These are phyloP conservation scores for Aspergillus arachidicola DNA, from an alignment of 2,329 filamentous ascomycete species.

Conservation along the genomic window DNA sequence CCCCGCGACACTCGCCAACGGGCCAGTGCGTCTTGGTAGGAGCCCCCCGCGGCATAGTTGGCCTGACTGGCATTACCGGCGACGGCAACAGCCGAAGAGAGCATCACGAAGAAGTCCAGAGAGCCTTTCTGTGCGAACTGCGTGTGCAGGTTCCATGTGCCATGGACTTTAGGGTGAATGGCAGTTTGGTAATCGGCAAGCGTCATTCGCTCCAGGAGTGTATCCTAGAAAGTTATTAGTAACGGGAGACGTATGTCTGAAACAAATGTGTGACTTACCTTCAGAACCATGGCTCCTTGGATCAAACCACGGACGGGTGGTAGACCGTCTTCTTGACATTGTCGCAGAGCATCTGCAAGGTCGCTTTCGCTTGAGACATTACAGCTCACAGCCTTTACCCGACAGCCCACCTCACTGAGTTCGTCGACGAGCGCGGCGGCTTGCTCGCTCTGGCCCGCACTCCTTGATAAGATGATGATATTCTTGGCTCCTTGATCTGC, in stretches of 20 bases:
- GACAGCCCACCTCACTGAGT: slow-evolving; percentile 15
- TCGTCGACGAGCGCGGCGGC: slow-evolving; percentile 44
- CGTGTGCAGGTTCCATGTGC: slow-evolving; percentile 35
- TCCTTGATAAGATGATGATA: no score
- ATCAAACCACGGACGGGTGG: slow-evolving; percentile 36
- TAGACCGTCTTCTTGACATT: slow-evolving; percentile 20
- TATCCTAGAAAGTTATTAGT: slow-evolving; percentile 18
- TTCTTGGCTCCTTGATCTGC: no score
- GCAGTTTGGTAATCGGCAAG: slow-evolving; percentile 38
- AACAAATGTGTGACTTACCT: no score
- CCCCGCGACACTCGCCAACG: slow-evolving; percentile 25
- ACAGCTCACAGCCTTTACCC: no score
- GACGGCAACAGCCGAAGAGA: slow-evolving; percentile 41
- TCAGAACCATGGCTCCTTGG: slow-evolving; percentile 31
- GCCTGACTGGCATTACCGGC: slow-evolving; percentile 47
- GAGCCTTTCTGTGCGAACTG: slow-evolving; percentile 19
- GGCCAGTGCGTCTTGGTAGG: slow-evolving; percentile 38
- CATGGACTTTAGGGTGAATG: slow-evolving; percentile 41
- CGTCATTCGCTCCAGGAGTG: slow-evolving; percentile 43
- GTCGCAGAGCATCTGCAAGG: no score
- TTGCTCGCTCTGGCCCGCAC: slow-evolving; percentile 10
- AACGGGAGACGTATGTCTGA: no score
- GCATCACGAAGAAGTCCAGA: slow-evolving; percentile 44
- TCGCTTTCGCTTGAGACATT: no score
- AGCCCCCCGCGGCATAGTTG: slow-evolving; percentile 42